A percentile compares a stretch with the other conserved stretches of the same genome.
phyloP scores from a whole-genome alignment of 139 green algal species.

The Bryopsis sp. region DNA sequence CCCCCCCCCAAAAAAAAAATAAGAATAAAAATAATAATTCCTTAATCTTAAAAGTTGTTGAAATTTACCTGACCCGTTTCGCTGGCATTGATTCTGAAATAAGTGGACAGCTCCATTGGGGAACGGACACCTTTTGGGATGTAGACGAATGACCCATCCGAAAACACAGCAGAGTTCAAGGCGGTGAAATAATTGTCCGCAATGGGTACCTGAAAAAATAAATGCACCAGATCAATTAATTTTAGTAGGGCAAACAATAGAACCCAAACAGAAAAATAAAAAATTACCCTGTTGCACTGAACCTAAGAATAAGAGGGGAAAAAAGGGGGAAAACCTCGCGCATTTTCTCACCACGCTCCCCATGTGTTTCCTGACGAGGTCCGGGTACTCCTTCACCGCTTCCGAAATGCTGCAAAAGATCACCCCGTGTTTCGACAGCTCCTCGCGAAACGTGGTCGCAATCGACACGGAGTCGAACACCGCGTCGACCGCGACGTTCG shows the following conservation, averaged over 20 bases:
- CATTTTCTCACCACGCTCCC: conserved; percentile 67
- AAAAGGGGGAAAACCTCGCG: too few relatives aligned
- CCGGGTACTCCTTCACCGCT: conserved; percentile 90
- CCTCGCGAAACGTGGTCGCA: conserved; percentile 93
- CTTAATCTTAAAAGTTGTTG: too few relatives aligned
- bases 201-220: conserved; percentile 63
- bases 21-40: too few relatives aligned
- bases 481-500: conserved; percentile 95
- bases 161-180: conserved; percentile 96
- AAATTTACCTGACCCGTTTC: conserved; percentile 83
- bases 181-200: conserved; percentile 98
- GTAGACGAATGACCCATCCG: conserved; percentile 96
- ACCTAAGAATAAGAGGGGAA: background rate
- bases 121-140: conserved; percentile 91
- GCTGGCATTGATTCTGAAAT: conserved; percentile 97
- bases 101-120: conserved; percentile 99
- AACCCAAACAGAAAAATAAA: conserved; percentile 1
- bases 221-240: background rate
- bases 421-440: conserved; percentile 88
- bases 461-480: conserved; percentile 99
- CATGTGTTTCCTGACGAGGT: conserved; percentile 88
- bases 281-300: background rate
- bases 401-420: conserved; percentile 97
- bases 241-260: conserved; percentile 3
- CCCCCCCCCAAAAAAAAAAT: too few relatives aligned